Evolutionary conservation across 2,329 filamentous ascomycete genomes (phyloP).

Genomic region (Blumeriella jaapii): DNA sequence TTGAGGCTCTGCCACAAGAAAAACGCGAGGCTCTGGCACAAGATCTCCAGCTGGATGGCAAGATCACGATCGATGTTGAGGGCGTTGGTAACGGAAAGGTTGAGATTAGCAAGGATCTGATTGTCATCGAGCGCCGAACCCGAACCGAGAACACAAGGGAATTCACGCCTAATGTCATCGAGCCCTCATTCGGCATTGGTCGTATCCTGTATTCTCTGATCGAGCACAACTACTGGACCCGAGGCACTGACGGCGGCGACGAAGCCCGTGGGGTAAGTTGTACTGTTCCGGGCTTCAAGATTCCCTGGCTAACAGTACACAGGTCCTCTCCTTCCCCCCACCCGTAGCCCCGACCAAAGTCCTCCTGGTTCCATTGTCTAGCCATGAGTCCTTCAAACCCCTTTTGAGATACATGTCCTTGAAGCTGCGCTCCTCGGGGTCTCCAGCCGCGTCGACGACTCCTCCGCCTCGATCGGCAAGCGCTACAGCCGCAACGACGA

Average conservation of each 20-base stretch:
- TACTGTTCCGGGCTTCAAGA: background rate
- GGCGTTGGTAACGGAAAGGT: conserved; percentile 58
- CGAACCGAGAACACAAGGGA: conserved; percentile 75
- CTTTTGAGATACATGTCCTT: conserved; percentile 60
- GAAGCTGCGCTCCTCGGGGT: conserved; percentile 67
- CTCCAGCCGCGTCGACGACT: conserved; percentile 80
- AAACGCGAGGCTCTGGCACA: conserved; percentile 70
- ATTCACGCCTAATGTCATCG: conserved; percentile 91
- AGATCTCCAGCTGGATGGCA: conserved; percentile 60
- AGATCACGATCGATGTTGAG: conserved; percentile 65
- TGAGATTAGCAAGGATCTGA: conserved; percentile 65
- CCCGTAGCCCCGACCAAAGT: conserved; percentile 90
- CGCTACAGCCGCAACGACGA: conserved; percentile 93
- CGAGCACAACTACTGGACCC: conserved; percentile 93
- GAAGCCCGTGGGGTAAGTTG: conserved; percentile 74
- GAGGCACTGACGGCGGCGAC: conserved; percentile 54
- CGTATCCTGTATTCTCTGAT: conserved; percentile 86
- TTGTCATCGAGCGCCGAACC: conserved; percentile 76
- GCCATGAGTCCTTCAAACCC: conserved; percentile 71
- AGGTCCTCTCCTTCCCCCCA: conserved; percentile 64
- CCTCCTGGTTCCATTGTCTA: conserved; percentile 78
- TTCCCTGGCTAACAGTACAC: background rate
- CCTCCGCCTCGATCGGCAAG: conserved; percentile 85
- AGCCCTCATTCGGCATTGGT: conserved; percentile 95
- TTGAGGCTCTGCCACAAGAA: conserved; percentile 60